Conservation (phyloP, 2,329 filamentous ascomycete genomes). For the Ophiostoma pallidulum region DNA sequence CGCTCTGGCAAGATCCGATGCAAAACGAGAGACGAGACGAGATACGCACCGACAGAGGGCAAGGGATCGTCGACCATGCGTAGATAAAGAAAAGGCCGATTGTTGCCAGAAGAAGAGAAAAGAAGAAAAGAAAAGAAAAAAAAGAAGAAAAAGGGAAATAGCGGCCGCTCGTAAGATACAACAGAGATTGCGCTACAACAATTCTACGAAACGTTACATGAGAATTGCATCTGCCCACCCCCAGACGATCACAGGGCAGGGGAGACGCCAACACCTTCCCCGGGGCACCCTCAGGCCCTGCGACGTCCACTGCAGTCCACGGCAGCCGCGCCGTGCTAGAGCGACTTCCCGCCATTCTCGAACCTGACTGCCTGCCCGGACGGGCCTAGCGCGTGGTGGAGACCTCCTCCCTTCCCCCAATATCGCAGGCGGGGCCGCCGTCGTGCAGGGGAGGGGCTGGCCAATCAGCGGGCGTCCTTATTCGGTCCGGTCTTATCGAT, state of each 20-base stretch:
- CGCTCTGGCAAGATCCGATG: too few species aligned
- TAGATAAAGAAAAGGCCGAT: too few species aligned
- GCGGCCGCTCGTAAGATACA: too few species aligned
- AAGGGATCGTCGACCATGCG: too few species aligned
- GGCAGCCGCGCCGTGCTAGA: slow-evolving; percentile 2
- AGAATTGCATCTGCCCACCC: slow-evolving; percentile 8
- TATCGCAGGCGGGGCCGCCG: not conserved
- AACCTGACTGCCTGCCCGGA: slow-evolving; percentile 11
- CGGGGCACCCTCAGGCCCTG: too few species aligned
- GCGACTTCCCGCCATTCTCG: not conserved
- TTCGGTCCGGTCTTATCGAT: slow-evolving; percentile 17
- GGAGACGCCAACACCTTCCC: not conserved
- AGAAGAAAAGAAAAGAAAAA: not conserved
- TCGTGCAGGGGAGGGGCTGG: not conserved
- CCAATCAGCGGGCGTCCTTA: slow-evolving; percentile 11
- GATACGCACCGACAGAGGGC: not conserved
- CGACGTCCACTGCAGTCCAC: not conserved
- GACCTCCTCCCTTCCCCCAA: not conserved
- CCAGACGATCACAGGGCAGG: too few species aligned
- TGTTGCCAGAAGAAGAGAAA: not conserved
- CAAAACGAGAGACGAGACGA: not conserved
- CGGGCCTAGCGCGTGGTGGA: not conserved
- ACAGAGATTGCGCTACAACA: not conserved
- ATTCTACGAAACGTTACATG: slow-evolving; percentile 16
- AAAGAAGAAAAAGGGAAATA: not conserved